Evolutionary conservation across 2,329 filamentous ascomycete species (phyloP), one percentile per base, ranked within the genome.

Genomic region (Penicillium sp.): DNA sequence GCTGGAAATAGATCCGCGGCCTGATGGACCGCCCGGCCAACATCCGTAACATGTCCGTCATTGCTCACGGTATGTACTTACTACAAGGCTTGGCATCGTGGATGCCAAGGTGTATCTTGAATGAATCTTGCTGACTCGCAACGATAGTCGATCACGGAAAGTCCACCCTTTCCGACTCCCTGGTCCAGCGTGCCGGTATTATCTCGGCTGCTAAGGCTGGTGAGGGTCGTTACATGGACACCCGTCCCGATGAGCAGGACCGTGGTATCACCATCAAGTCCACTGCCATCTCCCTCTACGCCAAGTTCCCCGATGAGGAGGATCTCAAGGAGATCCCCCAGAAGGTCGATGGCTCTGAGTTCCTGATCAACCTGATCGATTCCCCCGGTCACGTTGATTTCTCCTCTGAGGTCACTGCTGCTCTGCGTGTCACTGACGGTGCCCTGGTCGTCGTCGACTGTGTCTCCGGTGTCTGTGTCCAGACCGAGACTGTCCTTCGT

Each of bases 261-360:
- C 90, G 93, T 85, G 89, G 93, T 84, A 96, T 98, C 70, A 98
- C 93, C 67, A 98, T 98, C 85, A 98, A 98, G 85, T 98, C 93
- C 52, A 98, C 93, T 58, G 93, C 94, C 76, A 98, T 98, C 79
- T 97, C 94, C 64, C 84, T 98, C 70, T 98, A 93, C 77, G 89
- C 88, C 70, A 78, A 83, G 66, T 83, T 98, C 61, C 75, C 80
- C 55, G 83, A 87, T 63, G 77, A 80, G 43, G 91, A 96, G 53
- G 93, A 97, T 71, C 71, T 96, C 61, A 95, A 95, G 83, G 93
- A 98, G 71, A 89, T 97, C 64, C 85, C 86, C 62, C 83, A 84
- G 73, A 85, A 88, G 77, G 87, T 88, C 63, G 81, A 89, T 58
- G 93, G 93, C 75, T 86, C 85, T 74, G 88, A 95, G 74, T 98